A percentile compares a stretch with the other conserved stretches of the same genome.
Evolutionary conservation across 2,329 filamentous ascomycete genomes (phyloP).

Genomic region (Neofusicoccum cordaticola): DNA sequence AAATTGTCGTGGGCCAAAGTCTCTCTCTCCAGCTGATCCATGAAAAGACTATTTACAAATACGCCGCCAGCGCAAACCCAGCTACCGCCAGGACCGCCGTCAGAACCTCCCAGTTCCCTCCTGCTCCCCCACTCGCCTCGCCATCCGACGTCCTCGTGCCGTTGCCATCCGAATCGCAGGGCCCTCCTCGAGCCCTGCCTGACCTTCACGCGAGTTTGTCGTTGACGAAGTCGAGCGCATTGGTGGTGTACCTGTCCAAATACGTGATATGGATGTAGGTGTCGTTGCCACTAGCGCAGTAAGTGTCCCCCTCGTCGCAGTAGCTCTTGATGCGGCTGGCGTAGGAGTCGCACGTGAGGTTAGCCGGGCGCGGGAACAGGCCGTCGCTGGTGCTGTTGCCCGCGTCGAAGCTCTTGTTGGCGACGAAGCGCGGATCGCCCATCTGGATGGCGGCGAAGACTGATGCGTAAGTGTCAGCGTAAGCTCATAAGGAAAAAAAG

Average conservation of each 20-base stretch:
- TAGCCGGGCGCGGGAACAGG: neutral
- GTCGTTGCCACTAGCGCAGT: neutral
- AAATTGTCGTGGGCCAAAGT: neutral
- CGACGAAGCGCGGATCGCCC: conserved; percentile 6
- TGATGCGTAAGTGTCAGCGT: neutral
- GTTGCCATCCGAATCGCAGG: neutral
- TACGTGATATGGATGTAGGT: neutral
- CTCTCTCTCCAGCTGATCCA: neutral
- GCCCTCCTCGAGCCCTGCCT: neutral
- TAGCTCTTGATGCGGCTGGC: neutral
- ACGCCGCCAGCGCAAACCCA: neutral
- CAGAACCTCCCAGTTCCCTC: neutral
- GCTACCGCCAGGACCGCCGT: neutral
- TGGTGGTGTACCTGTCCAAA: neutral
- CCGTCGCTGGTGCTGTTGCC: neutral
- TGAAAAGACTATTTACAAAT: neutral
- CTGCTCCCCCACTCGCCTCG: neutral
- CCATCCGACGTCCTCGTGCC: neutral
- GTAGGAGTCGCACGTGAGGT: conserved; percentile 6
- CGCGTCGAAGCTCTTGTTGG: neutral
- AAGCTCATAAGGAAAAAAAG: no score
- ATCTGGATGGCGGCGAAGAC: neutral
- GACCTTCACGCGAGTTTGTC: neutral
- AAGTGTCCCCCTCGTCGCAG: conserved; percentile 3
- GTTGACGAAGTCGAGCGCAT: conserved; percentile 7